Evolutionary conservation across 2,329 filamentous ascomycete species (phyloP), one percentile per base, ranked within the genome.

Genomic region (Pseudonectria buxi): DNA sequence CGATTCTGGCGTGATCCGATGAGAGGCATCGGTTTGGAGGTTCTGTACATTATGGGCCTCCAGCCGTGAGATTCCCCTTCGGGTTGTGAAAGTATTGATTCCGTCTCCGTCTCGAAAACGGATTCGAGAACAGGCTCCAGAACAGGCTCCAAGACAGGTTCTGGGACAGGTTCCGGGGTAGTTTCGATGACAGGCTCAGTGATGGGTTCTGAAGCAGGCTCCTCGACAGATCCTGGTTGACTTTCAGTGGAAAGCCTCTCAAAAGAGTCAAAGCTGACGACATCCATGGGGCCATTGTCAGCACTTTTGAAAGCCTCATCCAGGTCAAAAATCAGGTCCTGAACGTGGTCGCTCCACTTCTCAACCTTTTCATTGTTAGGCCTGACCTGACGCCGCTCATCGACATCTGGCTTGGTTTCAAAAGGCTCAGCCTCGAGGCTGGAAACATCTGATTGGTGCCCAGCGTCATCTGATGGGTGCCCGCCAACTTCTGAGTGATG

Each of bases 241-340:
- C 39, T 42, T 18, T 43, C 41, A 15, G 50, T 35, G 18, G 35
- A 28, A 6, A 33, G 15, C 32, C 36, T 27, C 24, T 46, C 41
- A 13, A 40, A 44, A n/a, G 37, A 30, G 32, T 47, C n/a, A 54
- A 50, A 13, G 49, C 39, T 14, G 54, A 39, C 37, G 13, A 61
- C 58, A 34, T 69, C 59, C 25, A 56, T 56, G 26, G 73, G 52
- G 13, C 63, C 62, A 33, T 52, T 56, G 3, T 61, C 65, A 15
- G 69, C 63, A 10, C 63, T 61, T 49, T 64, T 61, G 53, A 74
- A 74, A 18, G 71, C 68, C 37, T 68, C 61, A 40, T 75, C 69
- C 4, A 69, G 65, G 46, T 74, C 64, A 41, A 59, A 56, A 30
- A 72, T 68, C 41, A 75, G 59, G 41, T 66, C 58, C 34, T 67